Evolutionary conservation across 1,139 yeast species (phyloP).

Genomic region (Debaryomycetaceae sp.): DNA sequence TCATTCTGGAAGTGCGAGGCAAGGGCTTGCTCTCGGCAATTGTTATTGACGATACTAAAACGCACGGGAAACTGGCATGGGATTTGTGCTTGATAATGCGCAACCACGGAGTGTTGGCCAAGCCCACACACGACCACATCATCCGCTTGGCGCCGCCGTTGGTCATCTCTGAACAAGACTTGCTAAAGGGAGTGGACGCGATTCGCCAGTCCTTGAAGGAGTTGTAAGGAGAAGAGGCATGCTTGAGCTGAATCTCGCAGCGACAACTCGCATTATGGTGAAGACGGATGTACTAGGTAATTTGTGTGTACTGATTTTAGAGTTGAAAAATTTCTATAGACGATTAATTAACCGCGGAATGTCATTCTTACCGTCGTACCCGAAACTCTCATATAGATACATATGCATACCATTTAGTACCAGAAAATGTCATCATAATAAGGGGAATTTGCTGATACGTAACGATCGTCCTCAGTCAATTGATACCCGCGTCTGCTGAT

Average conservation of each 20-base stretch:
- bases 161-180: conserved; percentile 80
- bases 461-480: too few species aligned
- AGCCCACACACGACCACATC: conserved; percentile 94
- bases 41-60: conserved; percentile 75
- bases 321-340: too few species aligned
- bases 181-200: conserved; percentile 67
- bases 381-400: too few species aligned
- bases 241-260: too few species aligned
- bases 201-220: conserved; percentile 53
- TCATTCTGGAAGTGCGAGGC: conserved; percentile 88
- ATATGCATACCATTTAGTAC: too few species aligned
- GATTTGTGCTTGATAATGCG: conserved; percentile 87
- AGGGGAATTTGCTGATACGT: too few species aligned
- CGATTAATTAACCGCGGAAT: neutral
- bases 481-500: too few species aligned
- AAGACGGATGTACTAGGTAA: too few species aligned
- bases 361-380: neutral
- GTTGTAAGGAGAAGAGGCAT: conserved; percentile 43
- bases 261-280: too few species aligned
- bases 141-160: conserved; percentile 95
- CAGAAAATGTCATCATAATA: too few species aligned
- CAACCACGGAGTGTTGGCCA: conserved; percentile 82
- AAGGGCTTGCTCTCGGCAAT: conserved; percentile 83
- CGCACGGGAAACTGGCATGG: conserved; percentile 94
- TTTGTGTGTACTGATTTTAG: too few species aligned